phyloP scores from a whole-genome alignment of 257 asterid genomes.

The Handroanthus guayacan region DNA sequence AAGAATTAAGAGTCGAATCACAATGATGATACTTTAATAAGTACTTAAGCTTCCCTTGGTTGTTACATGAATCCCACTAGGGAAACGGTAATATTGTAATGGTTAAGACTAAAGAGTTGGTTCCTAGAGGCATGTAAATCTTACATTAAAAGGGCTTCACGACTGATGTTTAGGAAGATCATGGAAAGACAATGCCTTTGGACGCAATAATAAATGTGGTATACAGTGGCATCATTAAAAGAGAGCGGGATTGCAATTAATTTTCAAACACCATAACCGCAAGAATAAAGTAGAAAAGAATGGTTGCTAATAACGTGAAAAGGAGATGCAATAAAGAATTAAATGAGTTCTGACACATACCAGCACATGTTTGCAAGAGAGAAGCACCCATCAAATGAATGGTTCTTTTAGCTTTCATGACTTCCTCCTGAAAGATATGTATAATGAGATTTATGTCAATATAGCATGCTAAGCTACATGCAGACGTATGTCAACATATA shows the following conservation, averaged over 20 bases:
- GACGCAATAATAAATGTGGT: background rate
- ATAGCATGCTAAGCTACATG: conserved; percentile 16
- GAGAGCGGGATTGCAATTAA: conserved; percentile 17
- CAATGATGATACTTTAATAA: conserved; percentile 15
- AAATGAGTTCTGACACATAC: conserved; percentile 48
- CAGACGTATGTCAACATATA: conserved; percentile 8
- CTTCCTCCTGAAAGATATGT: conserved; percentile 73
- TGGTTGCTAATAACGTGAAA: background rate
- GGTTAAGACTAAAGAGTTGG: background rate
- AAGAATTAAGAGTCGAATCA: conserved; percentile 8
- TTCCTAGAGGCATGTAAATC: background rate
- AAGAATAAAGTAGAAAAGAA: background rate
- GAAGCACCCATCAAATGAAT: conserved; percentile 85
- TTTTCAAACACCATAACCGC: conserved; percentile 1
- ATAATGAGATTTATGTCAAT: conserved; percentile 2
- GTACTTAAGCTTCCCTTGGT: conserved; percentile 9
- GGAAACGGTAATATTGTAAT: background rate
- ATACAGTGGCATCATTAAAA: background rate
- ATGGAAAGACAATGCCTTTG: conserved; percentile 5
- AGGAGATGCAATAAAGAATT: conserved; percentile 10
- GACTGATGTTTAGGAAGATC: conserved; percentile 3
- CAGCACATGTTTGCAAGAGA: conserved; percentile 68
- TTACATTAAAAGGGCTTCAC: background rate
- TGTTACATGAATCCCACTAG: background rate
- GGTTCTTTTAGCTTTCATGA: conserved; percentile 80